Evolutionary conservation across 208 protist species (phyloP).

Genomic region (Leishmania mexicana): DNA sequence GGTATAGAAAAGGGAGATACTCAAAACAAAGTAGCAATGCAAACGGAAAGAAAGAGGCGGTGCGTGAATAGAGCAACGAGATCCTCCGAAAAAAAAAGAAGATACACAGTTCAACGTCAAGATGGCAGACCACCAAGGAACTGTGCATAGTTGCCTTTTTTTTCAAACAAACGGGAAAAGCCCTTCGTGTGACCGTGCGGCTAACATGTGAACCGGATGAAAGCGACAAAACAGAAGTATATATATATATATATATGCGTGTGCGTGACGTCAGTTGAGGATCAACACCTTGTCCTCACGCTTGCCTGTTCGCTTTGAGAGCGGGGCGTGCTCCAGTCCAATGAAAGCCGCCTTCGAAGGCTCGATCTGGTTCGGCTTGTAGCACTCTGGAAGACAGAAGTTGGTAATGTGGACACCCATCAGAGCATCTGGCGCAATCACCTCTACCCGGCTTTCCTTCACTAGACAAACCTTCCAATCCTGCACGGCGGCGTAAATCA

Average conservation of each 20-base stretch:
- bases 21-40: slow-evolving; percentile 6
- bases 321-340: slow-evolving; percentile 81
- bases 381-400: slow-evolving; percentile 59
- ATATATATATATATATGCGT: too few relatives aligned
- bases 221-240: neutral
- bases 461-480: slow-evolving; percentile 90
- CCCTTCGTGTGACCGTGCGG: neutral
- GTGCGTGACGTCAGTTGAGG: slow-evolving; percentile 41
- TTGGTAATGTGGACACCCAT: slow-evolving; percentile 68
- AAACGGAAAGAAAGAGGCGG: slow-evolving; percentile 1
- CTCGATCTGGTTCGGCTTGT: slow-evolving; percentile 61
- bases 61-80: neutral
- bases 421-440: slow-evolving; percentile 50
- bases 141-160: neutral
- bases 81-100: slow-evolving; percentile 1
- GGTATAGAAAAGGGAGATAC: neutral
- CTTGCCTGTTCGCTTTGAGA: slow-evolving; percentile 52
- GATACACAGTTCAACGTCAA: neutral
- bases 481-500: slow-evolving; percentile 64
- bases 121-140: neutral
- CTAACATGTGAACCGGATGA: neutral
- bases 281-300: slow-evolving; percentile 82
- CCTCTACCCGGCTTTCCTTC: slow-evolving; percentile 64
- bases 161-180: too few relatives aligned
- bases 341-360: slow-evolving; percentile 81